These are phyloP conservation scores for Thymus quinquecostatus DNA, from an alignment of 257 asterid species.

Conservation along the genomic window DNA sequence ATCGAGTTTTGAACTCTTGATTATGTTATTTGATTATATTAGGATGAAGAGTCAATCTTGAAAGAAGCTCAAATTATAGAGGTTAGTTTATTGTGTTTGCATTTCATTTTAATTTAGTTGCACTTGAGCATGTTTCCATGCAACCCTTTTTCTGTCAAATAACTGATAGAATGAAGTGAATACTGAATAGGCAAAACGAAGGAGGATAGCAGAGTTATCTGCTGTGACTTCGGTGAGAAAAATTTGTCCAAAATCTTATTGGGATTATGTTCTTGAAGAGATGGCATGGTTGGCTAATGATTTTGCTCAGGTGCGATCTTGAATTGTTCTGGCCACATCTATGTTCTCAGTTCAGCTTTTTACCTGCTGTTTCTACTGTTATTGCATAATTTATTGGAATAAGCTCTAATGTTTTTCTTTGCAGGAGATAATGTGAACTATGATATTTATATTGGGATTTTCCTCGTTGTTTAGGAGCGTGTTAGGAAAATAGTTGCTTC, in stretches of 20 bases:
- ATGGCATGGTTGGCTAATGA: slow-evolving; percentile 99
- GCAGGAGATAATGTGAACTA: slow-evolving; percentile 15
- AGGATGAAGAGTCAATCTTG: slow-evolving; percentile 85
- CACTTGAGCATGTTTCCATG: slow-evolving; percentile 32
- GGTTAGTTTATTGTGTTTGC: slow-evolving; percentile 50
- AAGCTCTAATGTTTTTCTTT: neutral
- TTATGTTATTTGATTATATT: too few species aligned
- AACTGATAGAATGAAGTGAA: slow-evolving; percentile 48
- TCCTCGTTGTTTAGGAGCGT: slow-evolving; percentile 68
- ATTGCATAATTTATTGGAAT: slow-evolving; percentile 9
- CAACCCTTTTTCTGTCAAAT: slow-evolving; percentile 34
- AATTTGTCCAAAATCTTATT: slow-evolving; percentile 61
- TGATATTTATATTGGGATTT: slow-evolving; percentile 26
- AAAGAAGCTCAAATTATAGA: slow-evolving; percentile 85
- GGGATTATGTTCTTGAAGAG: slow-evolving; percentile 97
- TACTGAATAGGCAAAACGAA: slow-evolving; percentile 92
- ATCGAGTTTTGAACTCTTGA: too few species aligned
- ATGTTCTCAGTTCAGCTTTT: slow-evolving; percentile 22
- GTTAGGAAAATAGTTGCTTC: slow-evolving; percentile 83
- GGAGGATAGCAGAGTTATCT: slow-evolving; percentile 71
- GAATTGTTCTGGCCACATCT: slow-evolving; percentile 9
- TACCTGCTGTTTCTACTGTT: slow-evolving; percentile 25
- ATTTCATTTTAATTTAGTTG: slow-evolving; percentile 26
- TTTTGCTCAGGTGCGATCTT: slow-evolving; percentile 83
- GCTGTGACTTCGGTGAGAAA: slow-evolving; percentile 43